phyloP scores from a whole-genome alignment of 2,329 filamentous ascomycete genomes.

The Dactylonectria estremocensis region DNA sequence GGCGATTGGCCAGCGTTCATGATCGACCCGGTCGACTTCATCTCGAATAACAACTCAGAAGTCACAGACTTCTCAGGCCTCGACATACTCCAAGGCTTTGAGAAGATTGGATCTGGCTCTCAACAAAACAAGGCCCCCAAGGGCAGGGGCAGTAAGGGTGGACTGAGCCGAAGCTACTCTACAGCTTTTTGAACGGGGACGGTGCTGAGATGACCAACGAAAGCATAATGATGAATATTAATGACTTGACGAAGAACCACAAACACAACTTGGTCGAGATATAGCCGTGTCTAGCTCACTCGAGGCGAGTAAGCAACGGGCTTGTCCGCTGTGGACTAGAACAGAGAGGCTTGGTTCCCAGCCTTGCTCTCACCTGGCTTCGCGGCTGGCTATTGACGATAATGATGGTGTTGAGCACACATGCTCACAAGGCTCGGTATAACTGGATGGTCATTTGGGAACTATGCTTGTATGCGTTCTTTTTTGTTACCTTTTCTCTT shows the following conservation, averaged over 20 bases:
- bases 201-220: conserved; percentile 36
- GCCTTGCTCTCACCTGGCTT: conserved; percentile 45
- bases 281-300: conserved; percentile 31
- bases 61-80: conserved; percentile 72
- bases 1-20: conserved; percentile 57
- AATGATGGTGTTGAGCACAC: conserved; percentile 49
- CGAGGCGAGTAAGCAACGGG: conserved; percentile 33
- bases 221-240: conserved; percentile 47
- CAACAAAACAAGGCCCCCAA: conserved; percentile 44
- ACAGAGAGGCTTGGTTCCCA: conserved; percentile 37
- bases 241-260: conserved; percentile 48
- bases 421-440: conserved; percentile 45
- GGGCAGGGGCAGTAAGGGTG: conserved; percentile 46
- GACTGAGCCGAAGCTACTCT: conserved; percentile 51
- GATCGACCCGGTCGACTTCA: conserved; percentile 59
- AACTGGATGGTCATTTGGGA: conserved; percentile 41
- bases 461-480: conserved; percentile 40
- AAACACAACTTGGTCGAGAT: conserved; percentile 36
- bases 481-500: conserved; percentile 32
- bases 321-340: conserved; percentile 45
- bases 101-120: conserved; percentile 75
- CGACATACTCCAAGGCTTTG: conserved; percentile 82
- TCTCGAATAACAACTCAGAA: conserved; percentile 64
- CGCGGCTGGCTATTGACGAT: conserved; percentile 51
- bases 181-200: conserved; percentile 48